Evolutionary conservation across 768 basidiomycete species (phyloP).

Genomic region (Tricholomella constricta): DNA sequence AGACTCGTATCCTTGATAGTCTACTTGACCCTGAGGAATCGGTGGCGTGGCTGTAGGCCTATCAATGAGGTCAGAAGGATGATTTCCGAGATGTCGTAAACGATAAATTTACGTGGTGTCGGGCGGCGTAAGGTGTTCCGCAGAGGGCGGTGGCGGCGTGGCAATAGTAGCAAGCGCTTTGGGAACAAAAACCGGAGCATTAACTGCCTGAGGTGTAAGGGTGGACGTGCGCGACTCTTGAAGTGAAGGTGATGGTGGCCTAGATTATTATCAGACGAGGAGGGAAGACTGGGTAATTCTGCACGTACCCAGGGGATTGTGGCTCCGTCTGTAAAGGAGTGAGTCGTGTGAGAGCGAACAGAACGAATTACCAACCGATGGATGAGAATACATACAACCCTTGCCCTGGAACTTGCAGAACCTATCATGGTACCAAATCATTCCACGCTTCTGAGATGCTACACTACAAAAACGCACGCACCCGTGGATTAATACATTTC

Average conservation of each 20-base stretch:
- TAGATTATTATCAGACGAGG: not conserved
- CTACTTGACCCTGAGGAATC: constrained; percentile 11
- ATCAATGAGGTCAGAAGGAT: not conserved
- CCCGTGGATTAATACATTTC: constrained; percentile 93
- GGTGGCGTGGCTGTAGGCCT: constrained; percentile 23
- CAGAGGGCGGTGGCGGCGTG: constrained; percentile 31
- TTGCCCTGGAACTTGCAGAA: constrained; percentile 86
- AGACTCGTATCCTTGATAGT: constrained; percentile 20
- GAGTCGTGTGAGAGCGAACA: not conserved
- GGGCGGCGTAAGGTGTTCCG: constrained; percentile 17
- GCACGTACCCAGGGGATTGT: constrained; percentile 31
- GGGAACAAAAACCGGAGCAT: constrained; percentile 85
- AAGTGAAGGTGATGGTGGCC: constrained; percentile 16
- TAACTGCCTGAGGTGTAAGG: constrained; percentile 66
- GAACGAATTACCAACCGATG: constrained; percentile 49
- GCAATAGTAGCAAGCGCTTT: constrained; percentile 41
- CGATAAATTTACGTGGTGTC: constrained; percentile 20
- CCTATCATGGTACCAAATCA: constrained; percentile 35
- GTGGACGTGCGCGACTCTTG: constrained; percentile 31
- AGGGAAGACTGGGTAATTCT: not conserved
- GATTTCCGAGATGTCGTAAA: not conserved
- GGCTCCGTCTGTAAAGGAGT: constrained; percentile 24
- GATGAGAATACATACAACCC: constrained; percentile 84
- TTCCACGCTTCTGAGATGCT: not conserved
- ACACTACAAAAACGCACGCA: constrained; percentile 36